Evolutionary conservation across 75 land plant genomes (phyloP), one percentile per base, ranked within the genome.

Genomic region (Sequoia sempervirens): DNA sequence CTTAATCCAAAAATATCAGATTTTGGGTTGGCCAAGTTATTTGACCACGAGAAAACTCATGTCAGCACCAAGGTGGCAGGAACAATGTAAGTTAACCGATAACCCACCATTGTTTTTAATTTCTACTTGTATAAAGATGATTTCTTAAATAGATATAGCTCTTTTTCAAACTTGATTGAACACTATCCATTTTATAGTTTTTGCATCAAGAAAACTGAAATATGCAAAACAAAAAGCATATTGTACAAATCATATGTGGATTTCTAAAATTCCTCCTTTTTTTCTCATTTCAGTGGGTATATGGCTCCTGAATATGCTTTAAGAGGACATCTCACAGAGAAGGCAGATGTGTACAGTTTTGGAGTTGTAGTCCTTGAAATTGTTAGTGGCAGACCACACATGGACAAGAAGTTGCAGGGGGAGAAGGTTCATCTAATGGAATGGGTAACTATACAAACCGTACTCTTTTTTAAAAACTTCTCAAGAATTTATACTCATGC

Each of bases 281-380:
- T 20, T 73, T 32, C 82, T 83, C 83, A 91, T 90, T 50, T 83
- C 83, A 91, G 92, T 50, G 92, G 92, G 40, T 91, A 91, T 73
- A 86, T 91, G 88, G 89, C 92, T 66, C 89, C 89, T 0, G 89
- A 88, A 80, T 88, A 88, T 88, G 84, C 80, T 23, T 47, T 83
- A 84, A 82, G 84, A 34, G 90, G 92, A n/a, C 85, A 86, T 54
- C 87, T 91, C 50, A 91, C 92, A 17, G 52, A 83, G 26, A 91
- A 91, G 82, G 92, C 88, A 76, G 92, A 91, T 66, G 89, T 91
- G n/a, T 91, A 89, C 72, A 88, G 90, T 76, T 91, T 91, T 87
- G 92, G 92, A 20, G 85, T 91, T 26, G 88, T 91, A 3, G 83
- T 52, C 17, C 74, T 88, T 34, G 89, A 88, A 50, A 85, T 85